Evolutionary conservation across 2,329 filamentous ascomycete species (phyloP), one percentile per base, ranked within the genome.

Genomic region (Cucurbitaria berberidis): DNA sequence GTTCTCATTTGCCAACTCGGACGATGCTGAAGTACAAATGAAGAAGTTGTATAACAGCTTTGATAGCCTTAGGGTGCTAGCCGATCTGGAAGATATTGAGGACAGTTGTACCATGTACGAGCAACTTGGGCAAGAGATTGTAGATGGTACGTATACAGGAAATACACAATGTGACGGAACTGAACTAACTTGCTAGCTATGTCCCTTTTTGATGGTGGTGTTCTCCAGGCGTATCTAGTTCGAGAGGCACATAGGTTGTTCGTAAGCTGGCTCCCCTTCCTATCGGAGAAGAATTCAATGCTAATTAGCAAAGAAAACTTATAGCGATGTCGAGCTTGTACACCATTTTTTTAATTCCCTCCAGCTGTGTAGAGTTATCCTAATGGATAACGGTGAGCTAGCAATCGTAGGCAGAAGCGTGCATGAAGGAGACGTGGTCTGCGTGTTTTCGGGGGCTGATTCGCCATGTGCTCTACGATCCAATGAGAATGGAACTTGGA

Each of bases 361-460:
- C 27, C n/a, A 46, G 18, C 42, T 46, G 21, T 51, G 48, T 42
- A 42, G 49, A n/a, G 42, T 52, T 10, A 26, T 26, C 13, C 29
- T 52, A 16, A 9, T 52, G 38, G 38, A 43, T n/a, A 52, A 52
- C 30, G 9, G 18, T 9, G 43, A 52, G 18, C 21, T 52, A 22
- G 36, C 21, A 19, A 52, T 42, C 24, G 49, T 47, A 35, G 8
- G 43, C 3, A 35, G 13, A 29, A 16, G 7, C 38, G 49, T 38
- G 27, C 21, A n/a, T 3, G 1, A 24, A 15, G 44, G 49, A 5
- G 49, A 52, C 15, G 27, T 42, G 4, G 29, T 47, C 10, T 52
- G 36, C n/a, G 18, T 52, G 9, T 27, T 52, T 21, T 30, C 27
- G 22, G 49, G 43, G 4, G 10, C 43, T 5, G 10, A 19, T 21